phyloP scores from a whole-genome alignment of 78 protist species.

The Dictyostelium purpureum region DNA sequence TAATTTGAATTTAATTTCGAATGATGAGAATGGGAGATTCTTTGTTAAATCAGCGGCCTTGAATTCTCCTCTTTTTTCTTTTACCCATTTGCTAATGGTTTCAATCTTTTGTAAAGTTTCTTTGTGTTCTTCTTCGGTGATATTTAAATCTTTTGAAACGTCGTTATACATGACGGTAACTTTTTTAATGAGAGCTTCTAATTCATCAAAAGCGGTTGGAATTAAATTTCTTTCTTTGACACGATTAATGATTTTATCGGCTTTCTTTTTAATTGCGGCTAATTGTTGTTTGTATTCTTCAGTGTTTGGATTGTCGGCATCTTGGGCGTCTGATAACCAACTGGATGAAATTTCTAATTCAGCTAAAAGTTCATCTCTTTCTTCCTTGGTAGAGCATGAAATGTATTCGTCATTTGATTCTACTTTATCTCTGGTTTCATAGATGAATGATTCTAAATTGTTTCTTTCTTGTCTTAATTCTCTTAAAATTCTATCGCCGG shows the following conservation, averaged over 20 bases:
- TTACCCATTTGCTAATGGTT: background rate
- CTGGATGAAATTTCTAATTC: background rate
- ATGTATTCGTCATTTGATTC: constrained; percentile 40
- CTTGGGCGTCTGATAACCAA: constrained; percentile 58
- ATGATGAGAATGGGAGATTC: background rate
- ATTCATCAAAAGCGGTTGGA: constrained; percentile 21
- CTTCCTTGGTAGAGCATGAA: constrained; percentile 27
- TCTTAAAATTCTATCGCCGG: background rate
- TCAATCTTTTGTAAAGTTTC: background rate
- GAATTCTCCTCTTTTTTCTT: constrained; percentile 19
- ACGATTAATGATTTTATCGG: constrained; percentile 11
- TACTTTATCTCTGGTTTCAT: constrained; percentile 63
- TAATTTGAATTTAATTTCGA: constrained; percentile 34
- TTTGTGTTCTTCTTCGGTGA: constrained; percentile 27
- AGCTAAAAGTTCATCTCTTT: constrained; percentile 9
- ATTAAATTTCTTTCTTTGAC: background rate
- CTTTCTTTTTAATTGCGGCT: constrained; percentile 17
- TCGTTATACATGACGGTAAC: background rate
- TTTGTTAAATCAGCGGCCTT: constrained; percentile 27
- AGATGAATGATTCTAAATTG: constrained; percentile 68
- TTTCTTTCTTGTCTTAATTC: constrained; percentile 56
- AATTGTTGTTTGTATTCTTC: constrained; percentile 24
- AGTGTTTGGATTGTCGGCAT: background rate
- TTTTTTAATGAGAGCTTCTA: background rate
- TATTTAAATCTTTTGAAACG: constrained; percentile 21